phyloP scores from a whole-genome alignment of 352 stramenopile genomes.

The Globisporangium apiculatum region DNA sequence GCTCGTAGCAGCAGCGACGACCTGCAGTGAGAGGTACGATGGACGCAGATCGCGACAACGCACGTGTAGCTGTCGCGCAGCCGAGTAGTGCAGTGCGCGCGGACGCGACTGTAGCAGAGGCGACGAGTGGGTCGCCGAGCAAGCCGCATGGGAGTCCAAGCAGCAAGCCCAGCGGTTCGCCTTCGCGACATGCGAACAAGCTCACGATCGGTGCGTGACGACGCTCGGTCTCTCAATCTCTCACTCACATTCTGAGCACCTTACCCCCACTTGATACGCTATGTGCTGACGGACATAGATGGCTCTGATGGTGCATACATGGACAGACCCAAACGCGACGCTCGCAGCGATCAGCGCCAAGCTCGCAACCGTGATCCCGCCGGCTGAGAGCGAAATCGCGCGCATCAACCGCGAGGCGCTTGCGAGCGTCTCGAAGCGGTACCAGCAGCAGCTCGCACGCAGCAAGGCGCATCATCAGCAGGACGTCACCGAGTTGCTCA shows the following conservation, averaged over 20 bases:
- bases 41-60: background rate
- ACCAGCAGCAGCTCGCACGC: constrained; percentile 11
- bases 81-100: too few species aligned
- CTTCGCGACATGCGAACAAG: constrained; percentile 22
- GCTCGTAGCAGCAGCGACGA: too few species aligned
- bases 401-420: constrained; percentile 57
- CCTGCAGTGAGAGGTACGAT: background rate
- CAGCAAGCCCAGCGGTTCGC: constrained; percentile 6
- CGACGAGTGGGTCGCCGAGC: background rate
- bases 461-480: constrained; percentile 3
- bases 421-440: constrained; percentile 13
- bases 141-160: background rate
- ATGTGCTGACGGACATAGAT: too few species aligned
- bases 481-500: background rate
- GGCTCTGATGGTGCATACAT: background rate
- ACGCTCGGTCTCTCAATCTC: background rate
- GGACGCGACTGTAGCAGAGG: background rate
- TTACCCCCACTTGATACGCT: too few species aligned
- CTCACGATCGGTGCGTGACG: constrained; percentile 29
- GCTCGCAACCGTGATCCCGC: constrained; percentile 36
- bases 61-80: background rate
- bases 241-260: background rate
- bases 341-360: constrained; percentile 60
- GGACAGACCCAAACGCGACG: constrained; percentile 27
- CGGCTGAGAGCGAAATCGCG: constrained; percentile 65